These are phyloP conservation scores for Cucurbita argyrosperma DNA, from an alignment of 306 rosid genomes.

Conservation along the genomic window DNA sequence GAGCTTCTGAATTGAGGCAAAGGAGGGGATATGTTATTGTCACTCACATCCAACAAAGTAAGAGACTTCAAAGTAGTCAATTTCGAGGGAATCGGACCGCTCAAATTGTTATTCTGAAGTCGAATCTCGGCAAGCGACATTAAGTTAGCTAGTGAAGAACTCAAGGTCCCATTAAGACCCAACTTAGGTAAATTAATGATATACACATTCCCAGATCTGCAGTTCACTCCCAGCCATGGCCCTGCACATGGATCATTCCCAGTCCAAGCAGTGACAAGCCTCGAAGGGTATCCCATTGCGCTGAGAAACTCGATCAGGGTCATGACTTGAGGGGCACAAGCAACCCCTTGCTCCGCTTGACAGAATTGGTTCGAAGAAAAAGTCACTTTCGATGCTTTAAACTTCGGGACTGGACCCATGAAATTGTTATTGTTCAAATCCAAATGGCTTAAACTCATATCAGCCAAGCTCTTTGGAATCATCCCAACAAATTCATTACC, in stretches of 20 bases:
- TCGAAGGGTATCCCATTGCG: slow-evolving; percentile 52
- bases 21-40: slow-evolving; percentile 66
- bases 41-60: slow-evolving; percentile 58
- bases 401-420: slow-evolving; percentile 79
- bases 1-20: slow-evolving; percentile 41
- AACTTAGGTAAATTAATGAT: slow-evolving; percentile 47
- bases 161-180: slow-evolving; percentile 52
- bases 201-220: slow-evolving; percentile 36
- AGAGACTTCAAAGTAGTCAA: slow-evolving; percentile 55
- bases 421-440: slow-evolving; percentile 69
- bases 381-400: slow-evolving; percentile 25
- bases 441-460: slow-evolving; percentile 30
- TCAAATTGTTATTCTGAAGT: slow-evolving; percentile 41
- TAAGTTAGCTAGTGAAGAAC: slow-evolving; percentile 69
- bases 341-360: slow-evolving; percentile 24
- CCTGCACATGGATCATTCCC: slow-evolving; percentile 59
- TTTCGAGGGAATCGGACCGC: slow-evolving; percentile 48
- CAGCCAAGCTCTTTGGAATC: slow-evolving; percentile 49
- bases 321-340: slow-evolving; percentile 59
- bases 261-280: slow-evolving; percentile 44
- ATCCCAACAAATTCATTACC: slow-evolving; percentile 62
- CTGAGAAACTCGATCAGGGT: slow-evolving; percentile 54
- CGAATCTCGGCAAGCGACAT: slow-evolving; percentile 41
- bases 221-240: slow-evolving; percentile 64
- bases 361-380: slow-evolving; percentile 39